Conservation (phyloP, 805 yeast genomes). For the Phaffomyces antillensis region DNA sequence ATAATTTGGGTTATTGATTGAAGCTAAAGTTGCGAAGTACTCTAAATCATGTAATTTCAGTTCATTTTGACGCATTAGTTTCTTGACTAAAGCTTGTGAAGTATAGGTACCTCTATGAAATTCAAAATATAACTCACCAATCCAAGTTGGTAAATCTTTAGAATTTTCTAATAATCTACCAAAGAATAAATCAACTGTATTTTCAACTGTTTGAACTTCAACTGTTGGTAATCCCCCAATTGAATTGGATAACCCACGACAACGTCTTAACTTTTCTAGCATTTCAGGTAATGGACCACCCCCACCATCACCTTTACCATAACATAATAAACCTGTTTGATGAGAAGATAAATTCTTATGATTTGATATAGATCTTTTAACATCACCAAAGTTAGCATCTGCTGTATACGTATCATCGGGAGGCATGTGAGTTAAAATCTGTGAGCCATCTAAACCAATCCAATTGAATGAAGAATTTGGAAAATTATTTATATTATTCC, state of each 20-base stretch:
- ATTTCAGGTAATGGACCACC: slow-evolving; percentile 96
- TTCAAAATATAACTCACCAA: slow-evolving; percentile 89
- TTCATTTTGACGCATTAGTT: slow-evolving; percentile 72
- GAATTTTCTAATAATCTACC: slow-evolving; percentile 57
- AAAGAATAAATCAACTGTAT: slow-evolving; percentile 67
- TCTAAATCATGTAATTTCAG: slow-evolving; percentile 79
- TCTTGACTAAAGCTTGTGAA: slow-evolving; percentile 82
- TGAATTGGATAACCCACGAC: slow-evolving; percentile 79
- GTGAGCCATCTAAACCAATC: slow-evolving; percentile 93
- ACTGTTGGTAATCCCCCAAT: slow-evolving; percentile 78
- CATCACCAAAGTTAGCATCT: slow-evolving; percentile 88
- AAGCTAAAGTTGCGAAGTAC: slow-evolving; percentile 69
- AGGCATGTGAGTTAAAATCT: slow-evolving; percentile 94
- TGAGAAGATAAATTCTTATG: slow-evolving; percentile 80
- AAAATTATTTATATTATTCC: slow-evolving; percentile 92
- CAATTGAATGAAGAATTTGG: slow-evolving; percentile 91
- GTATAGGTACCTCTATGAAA: slow-evolving; percentile 97
- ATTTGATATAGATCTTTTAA: slow-evolving; percentile 66
- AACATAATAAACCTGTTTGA: slow-evolving; percentile 73
- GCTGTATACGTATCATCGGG: slow-evolving; percentile 96
- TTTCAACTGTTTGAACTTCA: slow-evolving; percentile 51
- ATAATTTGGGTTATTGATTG: slow-evolving; percentile 40
- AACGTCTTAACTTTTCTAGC: slow-evolving; percentile 87
- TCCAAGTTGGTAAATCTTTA: slow-evolving; percentile 71
- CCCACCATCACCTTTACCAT: slow-evolving; percentile 97